phyloP scores from a whole-genome alignment of 106 monocot genomes.

The Vanilla planifolia region DNA sequence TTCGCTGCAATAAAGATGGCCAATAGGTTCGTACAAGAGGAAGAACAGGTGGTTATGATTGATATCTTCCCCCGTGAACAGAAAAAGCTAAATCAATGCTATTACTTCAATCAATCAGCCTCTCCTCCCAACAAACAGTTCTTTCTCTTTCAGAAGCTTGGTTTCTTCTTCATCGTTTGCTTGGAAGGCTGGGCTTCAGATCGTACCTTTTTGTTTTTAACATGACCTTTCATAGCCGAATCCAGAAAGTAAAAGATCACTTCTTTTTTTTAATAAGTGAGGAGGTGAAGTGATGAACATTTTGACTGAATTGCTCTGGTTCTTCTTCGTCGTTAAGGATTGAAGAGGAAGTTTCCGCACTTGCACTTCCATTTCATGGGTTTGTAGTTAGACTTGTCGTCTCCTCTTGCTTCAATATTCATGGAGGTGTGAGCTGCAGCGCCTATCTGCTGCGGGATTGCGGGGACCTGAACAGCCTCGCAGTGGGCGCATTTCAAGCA shows the following conservation, averaged over 20 bases:
- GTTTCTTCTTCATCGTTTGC: neutral
- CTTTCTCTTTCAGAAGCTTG: neutral
- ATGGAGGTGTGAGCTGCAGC: neutral
- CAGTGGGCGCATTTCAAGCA: neutral
- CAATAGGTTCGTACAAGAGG: neutral
- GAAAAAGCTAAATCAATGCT: neutral
- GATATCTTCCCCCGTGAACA: conserved; percentile 1
- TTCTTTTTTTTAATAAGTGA: no score
- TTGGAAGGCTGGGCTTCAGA: neutral
- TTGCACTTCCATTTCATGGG: conserved; percentile 22
- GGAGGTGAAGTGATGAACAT: no score
- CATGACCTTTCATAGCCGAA: neutral
- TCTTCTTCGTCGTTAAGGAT: conserved; percentile 10
- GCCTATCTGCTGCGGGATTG: neutral
- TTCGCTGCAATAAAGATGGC: neutral
- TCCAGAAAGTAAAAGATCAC: neutral
- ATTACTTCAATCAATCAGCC: neutral
- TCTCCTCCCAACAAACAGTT: no score
- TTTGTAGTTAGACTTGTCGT: conserved; percentile 18
- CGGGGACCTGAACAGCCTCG: conserved; percentile 1
- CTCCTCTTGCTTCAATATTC: conserved; percentile 9
- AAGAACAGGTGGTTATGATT: conserved; percentile 2
- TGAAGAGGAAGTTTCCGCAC: conserved; percentile 14
- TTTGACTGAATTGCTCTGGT: neutral
- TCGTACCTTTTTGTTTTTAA: neutral